These are phyloP conservation scores for Cladophialophora psammophila DNA, from an alignment of 2,329 filamentous ascomycete species.

Conservation along the genomic window DNA sequence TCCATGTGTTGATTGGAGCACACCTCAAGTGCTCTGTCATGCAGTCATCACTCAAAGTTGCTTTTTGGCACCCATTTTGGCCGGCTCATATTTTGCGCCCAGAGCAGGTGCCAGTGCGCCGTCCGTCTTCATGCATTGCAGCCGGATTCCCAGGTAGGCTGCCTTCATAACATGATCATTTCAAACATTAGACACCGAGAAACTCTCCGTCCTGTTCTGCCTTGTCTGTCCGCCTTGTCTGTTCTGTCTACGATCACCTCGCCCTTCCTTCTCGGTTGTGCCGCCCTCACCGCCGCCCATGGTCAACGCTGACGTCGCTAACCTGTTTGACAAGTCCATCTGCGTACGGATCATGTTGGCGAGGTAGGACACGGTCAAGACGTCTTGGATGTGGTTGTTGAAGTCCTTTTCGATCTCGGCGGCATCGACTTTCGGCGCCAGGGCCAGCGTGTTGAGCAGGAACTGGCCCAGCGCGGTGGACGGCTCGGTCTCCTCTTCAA, in stretches of 20 bases:
- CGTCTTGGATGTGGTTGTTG: constrained; percentile 99
- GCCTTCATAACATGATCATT: constrained; percentile 3
- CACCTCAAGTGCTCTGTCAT: neutral
- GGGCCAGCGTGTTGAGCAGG: constrained; percentile 88
- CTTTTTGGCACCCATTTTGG: neutral
- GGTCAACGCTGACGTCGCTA: constrained; percentile 79
- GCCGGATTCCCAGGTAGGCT: neutral
- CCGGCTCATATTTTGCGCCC: neutral
- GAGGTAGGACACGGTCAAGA: constrained; percentile 96
- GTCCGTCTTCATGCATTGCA: neutral
- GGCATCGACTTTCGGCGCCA: constrained; percentile 93
- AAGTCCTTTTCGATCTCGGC: constrained; percentile 95
- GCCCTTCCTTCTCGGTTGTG: constrained; percentile 45
- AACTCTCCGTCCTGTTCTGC: constrained; percentile 40
- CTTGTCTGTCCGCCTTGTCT: constrained; percentile 48
- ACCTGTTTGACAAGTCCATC: constrained; percentile 94
- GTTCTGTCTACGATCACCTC: constrained; percentile 47
- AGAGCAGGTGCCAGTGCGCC: neutral
- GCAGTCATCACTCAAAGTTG: constrained; percentile 4
- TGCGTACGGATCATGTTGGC: constrained; percentile 99
- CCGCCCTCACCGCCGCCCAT: constrained; percentile 58
- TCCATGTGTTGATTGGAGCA: neutral
- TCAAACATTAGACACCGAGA: constrained; percentile 27
- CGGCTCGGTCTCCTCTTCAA: constrained; percentile 92
- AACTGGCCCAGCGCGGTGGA: constrained; percentile 93